Percentiles rank a stretch among this genome's conserved stretches.
Evolutionary conservation across 352 stramenopile genomes (phyloP).

Genomic region (Phytophthora macrochlamydospora): DNA sequence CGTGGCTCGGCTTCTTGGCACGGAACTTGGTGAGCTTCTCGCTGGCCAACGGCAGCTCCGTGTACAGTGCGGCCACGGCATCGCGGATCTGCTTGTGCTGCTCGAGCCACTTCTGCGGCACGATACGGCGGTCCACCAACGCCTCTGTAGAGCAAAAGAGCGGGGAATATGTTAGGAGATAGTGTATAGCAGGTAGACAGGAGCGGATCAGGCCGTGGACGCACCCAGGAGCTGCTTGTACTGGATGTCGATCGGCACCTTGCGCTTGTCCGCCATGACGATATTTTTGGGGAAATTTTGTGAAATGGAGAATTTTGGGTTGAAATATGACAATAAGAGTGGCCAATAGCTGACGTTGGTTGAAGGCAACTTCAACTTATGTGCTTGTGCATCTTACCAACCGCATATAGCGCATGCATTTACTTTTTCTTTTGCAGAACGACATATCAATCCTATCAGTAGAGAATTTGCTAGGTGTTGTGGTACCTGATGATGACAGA

Average conservation of each 20-base stretch:
- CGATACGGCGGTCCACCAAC: slow-evolving; percentile 74
- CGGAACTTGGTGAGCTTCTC: slow-evolving; percentile 54
- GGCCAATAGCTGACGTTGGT: neutral
- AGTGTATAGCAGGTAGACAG: neutral
- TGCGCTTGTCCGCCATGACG: slow-evolving; percentile 61
- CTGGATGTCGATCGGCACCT: slow-evolving; percentile 79
- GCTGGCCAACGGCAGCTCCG: slow-evolving; percentile 48
- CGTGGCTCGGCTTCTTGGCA: slow-evolving; percentile 50
- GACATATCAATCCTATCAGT: neutral
- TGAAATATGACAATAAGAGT: slow-evolving; percentile 1
- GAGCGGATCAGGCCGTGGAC: neutral
- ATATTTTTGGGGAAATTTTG: slow-evolving; percentile 7
- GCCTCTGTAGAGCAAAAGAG: slow-evolving; percentile 42
- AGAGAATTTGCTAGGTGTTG: neutral
- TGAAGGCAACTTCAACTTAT: neutral
- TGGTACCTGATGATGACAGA: neutral
- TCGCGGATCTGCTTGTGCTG: slow-evolving; percentile 68
- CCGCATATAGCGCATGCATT: neutral
- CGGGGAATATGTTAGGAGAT: neutral
- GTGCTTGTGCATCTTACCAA: neutral
- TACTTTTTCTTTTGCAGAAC: neutral
- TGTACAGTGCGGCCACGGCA: slow-evolving; percentile 56
- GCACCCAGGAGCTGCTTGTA: slow-evolving; percentile 81
- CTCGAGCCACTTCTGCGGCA: slow-evolving; percentile 75
- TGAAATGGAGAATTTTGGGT: slow-evolving; percentile 6